Evolutionary conservation across 1,139 yeast species (phyloP).

Genomic region (Taphrina confusa): DNA sequence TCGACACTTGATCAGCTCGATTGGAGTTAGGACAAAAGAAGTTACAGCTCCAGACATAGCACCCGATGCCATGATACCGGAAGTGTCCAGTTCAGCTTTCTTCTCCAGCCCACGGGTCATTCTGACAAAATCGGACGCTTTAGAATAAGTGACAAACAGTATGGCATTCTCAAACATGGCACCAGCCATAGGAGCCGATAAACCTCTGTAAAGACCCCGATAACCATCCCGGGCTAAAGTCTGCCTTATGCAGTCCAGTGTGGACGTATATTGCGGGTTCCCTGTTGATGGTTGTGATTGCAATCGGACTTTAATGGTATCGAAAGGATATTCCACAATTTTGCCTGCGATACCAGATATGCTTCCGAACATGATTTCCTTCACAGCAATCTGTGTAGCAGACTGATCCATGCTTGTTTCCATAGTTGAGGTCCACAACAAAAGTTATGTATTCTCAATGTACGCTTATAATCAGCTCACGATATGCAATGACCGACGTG

Average conservation of each 20-base stretch:
- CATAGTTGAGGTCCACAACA: no score
- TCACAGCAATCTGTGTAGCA: conserved; percentile 12
- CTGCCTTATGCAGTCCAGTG: conserved; percentile 60
- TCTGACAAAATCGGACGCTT: conserved; percentile 24
- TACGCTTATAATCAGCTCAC: no score
- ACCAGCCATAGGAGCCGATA: conserved; percentile 78
- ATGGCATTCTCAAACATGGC: conserved; percentile 85
- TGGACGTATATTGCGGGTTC: conserved; percentile 53
- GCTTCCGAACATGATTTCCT: conserved; percentile 28
- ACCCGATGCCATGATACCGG: conserved; percentile 61
- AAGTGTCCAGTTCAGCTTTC: conserved; percentile 46
- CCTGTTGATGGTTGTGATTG: conserved; percentile 64
- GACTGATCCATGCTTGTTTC: conserved; percentile 2
- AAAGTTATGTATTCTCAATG: no score
- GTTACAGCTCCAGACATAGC: conserved; percentile 82
- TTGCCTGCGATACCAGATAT: conserved; percentile 82
- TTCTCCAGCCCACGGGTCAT: not conserved
- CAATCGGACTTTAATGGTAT: conserved; percentile 83
- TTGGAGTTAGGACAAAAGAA: conserved; percentile 82
- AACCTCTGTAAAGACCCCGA: conserved; percentile 64
- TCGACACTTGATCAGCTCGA: conserved; percentile 83
- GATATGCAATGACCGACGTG: no score
- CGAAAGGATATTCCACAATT: conserved; percentile 85
- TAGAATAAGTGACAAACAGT: conserved; percentile 52
- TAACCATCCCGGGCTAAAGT: conserved; percentile 71